These are phyloP conservation scores for Penicillium arizonense DNA, from an alignment of 495 filamentous ascomycete species.

Conservation along the genomic window DNA sequence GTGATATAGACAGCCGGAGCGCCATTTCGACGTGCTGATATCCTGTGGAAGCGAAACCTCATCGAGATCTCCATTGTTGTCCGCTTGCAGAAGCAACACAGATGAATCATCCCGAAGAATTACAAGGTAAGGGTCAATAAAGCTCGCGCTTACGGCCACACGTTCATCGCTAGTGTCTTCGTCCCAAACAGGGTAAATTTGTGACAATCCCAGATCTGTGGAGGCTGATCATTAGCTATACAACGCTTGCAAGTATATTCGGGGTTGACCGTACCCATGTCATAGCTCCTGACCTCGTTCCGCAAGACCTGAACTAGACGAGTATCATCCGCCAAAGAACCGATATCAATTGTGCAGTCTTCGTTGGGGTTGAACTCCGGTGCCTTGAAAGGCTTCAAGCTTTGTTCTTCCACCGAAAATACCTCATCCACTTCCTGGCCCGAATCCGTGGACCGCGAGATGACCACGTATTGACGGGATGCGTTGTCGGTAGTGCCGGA, in stretches of 20 bases:
- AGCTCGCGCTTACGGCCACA: conserved; percentile 74
- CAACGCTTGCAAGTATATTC: neutral
- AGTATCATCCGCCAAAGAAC: conserved; percentile 67
- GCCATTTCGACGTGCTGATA: conserved; percentile 63
- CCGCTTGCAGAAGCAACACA: conserved; percentile 69
- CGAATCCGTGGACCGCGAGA: conserved; percentile 28
- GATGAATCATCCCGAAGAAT: conserved; percentile 80
- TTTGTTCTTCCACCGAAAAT: conserved; percentile 24
- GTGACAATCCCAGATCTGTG: conserved; percentile 75
- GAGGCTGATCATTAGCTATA: conserved; percentile 7
- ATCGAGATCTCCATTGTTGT: conserved; percentile 80
- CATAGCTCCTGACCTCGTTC: conserved; percentile 82
- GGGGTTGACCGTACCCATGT: conserved; percentile 62
- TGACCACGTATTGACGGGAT: conserved; percentile 36
- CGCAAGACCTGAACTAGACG: conserved; percentile 82
- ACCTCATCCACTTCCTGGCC: conserved; percentile 45
- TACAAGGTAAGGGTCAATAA: conserved; percentile 84
- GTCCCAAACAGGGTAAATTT: conserved; percentile 87
- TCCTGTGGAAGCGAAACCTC: conserved; percentile 64
- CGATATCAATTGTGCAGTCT: conserved; percentile 78
- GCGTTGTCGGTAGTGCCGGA: conserved; percentile 44
- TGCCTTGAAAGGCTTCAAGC: conserved; percentile 35
- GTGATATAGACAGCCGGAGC: conserved; percentile 74
- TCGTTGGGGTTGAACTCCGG: conserved; percentile 87
- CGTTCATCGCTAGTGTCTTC: conserved; percentile 81